Conservation (phyloP, 768 basidiomycete species). For the Auriscalpium microsporum region DNA sequence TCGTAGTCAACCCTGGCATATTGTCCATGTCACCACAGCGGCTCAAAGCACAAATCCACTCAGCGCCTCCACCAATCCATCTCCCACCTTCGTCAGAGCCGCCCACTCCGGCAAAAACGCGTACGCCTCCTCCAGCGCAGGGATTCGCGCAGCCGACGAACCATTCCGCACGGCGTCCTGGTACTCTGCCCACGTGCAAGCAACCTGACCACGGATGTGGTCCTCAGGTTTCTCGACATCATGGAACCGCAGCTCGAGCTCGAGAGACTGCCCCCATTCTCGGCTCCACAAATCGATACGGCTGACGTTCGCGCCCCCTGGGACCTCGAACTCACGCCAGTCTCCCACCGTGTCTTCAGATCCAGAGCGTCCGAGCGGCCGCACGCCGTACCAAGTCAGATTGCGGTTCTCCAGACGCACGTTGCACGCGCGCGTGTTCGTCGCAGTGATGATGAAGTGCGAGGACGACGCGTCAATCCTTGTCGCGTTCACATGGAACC, state of each 20-base stretch:
- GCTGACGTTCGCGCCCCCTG: neutral
- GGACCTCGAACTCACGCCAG: slow-evolving; percentile 9
- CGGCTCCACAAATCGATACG: slow-evolving; percentile 7
- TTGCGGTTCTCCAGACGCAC: slow-evolving; percentile 42
- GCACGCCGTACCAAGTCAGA: slow-evolving; percentile 6
- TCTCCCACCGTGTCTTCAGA: neutral
- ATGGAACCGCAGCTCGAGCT: slow-evolving; percentile 3
- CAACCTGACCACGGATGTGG: slow-evolving; percentile 4
- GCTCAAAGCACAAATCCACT: neutral
- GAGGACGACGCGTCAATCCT: slow-evolving; percentile 38
- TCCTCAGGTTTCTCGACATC: neutral
- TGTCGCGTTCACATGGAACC: slow-evolving; percentile 36
- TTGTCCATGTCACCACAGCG: neutral
- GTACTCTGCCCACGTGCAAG: slow-evolving; percentile 11
- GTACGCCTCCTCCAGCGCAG: slow-evolving; percentile 8
- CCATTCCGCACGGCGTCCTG: neutral
- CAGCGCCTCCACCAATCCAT: neutral
- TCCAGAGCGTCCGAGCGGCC: neutral
- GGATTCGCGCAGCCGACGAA: slow-evolving; percentile 2
- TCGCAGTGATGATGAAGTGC: slow-evolving; percentile 41
- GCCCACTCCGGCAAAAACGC: slow-evolving; percentile 13
- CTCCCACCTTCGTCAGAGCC: slow-evolving; percentile 2
- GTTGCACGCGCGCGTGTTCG: slow-evolving; percentile 56
- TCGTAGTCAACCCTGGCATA: neutral
- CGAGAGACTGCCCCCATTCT: slow-evolving; percentile 6